These are phyloP conservation scores for Coemansia sp. DNA, from an alignment of 192 early-diverging fungal genomes.

Conservation along the genomic window DNA sequence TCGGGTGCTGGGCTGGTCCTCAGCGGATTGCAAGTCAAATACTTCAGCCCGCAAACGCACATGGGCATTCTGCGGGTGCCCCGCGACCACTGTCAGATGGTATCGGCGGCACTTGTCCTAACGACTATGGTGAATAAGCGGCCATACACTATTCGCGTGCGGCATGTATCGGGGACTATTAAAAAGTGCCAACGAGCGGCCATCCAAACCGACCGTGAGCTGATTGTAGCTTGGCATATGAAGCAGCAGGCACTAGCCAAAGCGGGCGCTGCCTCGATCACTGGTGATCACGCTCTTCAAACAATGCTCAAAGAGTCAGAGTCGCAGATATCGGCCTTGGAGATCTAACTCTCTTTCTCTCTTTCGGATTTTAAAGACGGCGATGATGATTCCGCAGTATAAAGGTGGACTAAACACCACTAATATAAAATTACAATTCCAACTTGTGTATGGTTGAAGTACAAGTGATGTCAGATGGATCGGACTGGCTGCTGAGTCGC, in stretches of 20 bases:
- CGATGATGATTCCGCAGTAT: too few relatives aligned
- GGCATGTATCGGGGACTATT: conserved; percentile 52
- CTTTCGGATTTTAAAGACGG: not conserved
- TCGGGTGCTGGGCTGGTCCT: conserved; percentile 32
- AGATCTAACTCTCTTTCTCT: conserved; percentile 25
- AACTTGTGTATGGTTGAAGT: not conserved
- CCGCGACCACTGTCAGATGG: conserved; percentile 54
- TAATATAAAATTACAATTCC: not conserved
- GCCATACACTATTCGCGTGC: conserved; percentile 30
- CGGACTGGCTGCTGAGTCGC: not conserved
- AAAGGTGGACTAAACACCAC: too few relatives aligned
- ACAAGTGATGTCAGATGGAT: not conserved
- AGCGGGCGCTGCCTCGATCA: conserved; percentile 6
- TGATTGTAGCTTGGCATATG: conserved; percentile 40
- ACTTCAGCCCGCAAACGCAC: conserved; percentile 34
- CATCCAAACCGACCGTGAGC: conserved; percentile 37
- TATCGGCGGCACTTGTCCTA: conserved; percentile 28
- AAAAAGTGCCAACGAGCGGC: conserved; percentile 53
- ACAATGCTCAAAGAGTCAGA: conserved; percentile 43
- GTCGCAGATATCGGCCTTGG: conserved; percentile 42
- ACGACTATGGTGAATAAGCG: conserved; percentile 27
- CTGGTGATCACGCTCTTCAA: conserved; percentile 11
- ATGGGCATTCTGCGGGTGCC: conserved; percentile 48
- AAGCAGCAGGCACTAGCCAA: conserved; percentile 22
- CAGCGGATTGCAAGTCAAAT: conserved; percentile 44